A percentile compares a stretch with the other conserved stretches of the same genome.
These are phyloP conservation scores for Porphyrellus cyaneotinctus DNA, from an alignment of 768 basidiomycete genomes.

Conservation along the genomic window DNA sequence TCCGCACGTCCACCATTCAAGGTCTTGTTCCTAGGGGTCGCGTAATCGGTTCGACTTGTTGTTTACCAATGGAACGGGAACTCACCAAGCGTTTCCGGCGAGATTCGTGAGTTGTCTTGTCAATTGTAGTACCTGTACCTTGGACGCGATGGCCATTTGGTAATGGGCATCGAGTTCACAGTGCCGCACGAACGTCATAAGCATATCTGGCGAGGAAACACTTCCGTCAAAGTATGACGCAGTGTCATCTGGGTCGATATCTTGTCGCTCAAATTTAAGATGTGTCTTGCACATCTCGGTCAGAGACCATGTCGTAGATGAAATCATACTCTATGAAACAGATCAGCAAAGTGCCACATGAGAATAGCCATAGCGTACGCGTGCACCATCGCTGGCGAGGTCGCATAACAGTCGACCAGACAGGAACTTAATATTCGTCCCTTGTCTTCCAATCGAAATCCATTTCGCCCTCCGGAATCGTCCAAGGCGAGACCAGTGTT, in stretches of 20 bases:
- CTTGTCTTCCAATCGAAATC: constrained; percentile 78
- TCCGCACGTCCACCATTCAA: constrained; percentile 97
- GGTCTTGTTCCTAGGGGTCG: constrained; percentile 79
- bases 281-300: constrained; percentile 96
- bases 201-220: constrained; percentile 65
- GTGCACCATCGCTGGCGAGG: constrained; percentile 90
- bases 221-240: constrained; percentile 85
- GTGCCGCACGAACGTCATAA: constrained; percentile 87
- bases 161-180: constrained; percentile 96
- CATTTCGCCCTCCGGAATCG: constrained; percentile 82
- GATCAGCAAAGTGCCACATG: not conserved
- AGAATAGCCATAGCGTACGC: constrained; percentile 47
- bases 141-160: constrained; percentile 93
- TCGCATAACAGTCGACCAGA: constrained; percentile 88
- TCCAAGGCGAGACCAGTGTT: constrained; percentile 93
- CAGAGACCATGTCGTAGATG: constrained; percentile 96
- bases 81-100: constrained; percentile 94
- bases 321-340: constrained; percentile 77
- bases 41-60: not conserved
- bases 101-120: constrained; percentile 93
- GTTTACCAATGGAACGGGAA: not conserved
- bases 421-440: constrained; percentile 78
- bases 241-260: constrained; percentile 95
- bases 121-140: constrained; percentile 90
- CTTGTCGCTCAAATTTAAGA: constrained; percentile 80